Evolutionary conservation across 1,284 basidiomycete genomes (phyloP).

Genomic region (Trichosporon inkin): DNA sequence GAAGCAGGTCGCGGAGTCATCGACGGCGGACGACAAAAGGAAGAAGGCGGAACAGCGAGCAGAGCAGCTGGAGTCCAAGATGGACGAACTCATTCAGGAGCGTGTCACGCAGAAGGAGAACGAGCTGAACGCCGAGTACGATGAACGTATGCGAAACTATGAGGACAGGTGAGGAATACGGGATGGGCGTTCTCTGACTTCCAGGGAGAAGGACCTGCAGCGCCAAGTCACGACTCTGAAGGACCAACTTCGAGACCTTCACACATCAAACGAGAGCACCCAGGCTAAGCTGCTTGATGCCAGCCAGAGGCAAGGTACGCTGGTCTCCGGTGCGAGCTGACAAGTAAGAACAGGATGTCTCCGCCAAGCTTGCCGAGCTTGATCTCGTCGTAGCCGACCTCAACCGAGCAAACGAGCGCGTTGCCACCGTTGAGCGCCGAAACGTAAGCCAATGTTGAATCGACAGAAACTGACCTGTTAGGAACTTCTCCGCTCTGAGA

Average conservation of each 20-base stretch:
- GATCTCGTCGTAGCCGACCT: slow-evolving; percentile 91
- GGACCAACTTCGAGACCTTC: slow-evolving; percentile 81
- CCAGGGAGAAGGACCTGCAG: slow-evolving; percentile 83
- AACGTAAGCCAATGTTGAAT: slow-evolving; percentile 59
- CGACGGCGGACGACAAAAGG: slow-evolving; percentile 65
- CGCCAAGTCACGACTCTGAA: slow-evolving; percentile 78
- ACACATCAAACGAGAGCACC: slow-evolving; percentile 82
- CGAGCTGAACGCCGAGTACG: slow-evolving; percentile 91
- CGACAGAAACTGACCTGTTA: slow-evolving; percentile 42
- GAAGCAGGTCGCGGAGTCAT: slow-evolving; percentile 63
- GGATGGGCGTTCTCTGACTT: not conserved
- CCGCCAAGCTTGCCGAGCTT: slow-evolving; percentile 79
- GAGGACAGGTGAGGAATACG: slow-evolving; percentile 70
- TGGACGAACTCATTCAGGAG: slow-evolving; percentile 84
- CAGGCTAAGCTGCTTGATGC: slow-evolving; percentile 87
- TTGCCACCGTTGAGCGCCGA: slow-evolving; percentile 84
- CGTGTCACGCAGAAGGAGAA: slow-evolving; percentile 85
- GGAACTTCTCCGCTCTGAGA: slow-evolving; percentile 89
- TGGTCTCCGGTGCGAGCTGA: slow-evolving; percentile 13
- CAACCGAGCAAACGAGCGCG: slow-evolving; percentile 84
- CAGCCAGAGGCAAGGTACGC: slow-evolving; percentile 72
- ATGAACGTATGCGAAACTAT: slow-evolving; percentile 90
- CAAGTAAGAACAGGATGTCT: slow-evolving; percentile 75
- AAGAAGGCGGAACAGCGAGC: slow-evolving; percentile 69
- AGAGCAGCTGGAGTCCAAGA: slow-evolving; percentile 80